Evolutionary conservation across 148 eudicot genomes (phyloP).

Genomic region (Vaccinium corymbosum): DNA sequence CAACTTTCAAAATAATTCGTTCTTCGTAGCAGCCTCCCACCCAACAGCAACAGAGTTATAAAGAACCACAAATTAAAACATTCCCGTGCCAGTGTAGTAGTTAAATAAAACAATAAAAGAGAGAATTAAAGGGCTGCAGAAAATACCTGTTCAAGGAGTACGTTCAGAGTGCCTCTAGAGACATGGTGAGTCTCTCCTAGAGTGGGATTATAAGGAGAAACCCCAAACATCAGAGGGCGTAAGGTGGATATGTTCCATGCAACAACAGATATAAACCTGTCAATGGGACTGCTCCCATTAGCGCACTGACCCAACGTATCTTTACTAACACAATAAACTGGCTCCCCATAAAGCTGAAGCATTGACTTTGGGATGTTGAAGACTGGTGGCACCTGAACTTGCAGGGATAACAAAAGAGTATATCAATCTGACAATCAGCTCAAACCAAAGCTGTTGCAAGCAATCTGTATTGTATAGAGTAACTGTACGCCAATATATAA

Average conservation of each 20-base stretch:
- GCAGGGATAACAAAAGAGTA: background rate
- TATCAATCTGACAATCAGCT: background rate
- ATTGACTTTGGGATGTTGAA: slow-evolving; percentile 84
- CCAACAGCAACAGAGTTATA: background rate
- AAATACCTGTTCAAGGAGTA: slow-evolving; percentile 75
- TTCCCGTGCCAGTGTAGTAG: background rate
- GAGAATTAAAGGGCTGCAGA: background rate
- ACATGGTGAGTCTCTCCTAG: slow-evolving; percentile 94
- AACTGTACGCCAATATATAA: background rate
- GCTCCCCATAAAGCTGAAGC: slow-evolving; percentile 78
- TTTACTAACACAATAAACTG: slow-evolving; percentile 42
- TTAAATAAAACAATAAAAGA: background rate
- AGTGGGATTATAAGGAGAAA: slow-evolving; percentile 73
- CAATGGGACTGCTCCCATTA: slow-evolving; percentile 35
- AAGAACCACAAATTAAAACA: background rate
- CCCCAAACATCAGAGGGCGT: slow-evolving; percentile 67
- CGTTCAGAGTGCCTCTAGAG: slow-evolving; percentile 60
- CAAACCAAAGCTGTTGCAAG: too few relatives aligned
- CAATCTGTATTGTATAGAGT: background rate
- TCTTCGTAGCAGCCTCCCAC: background rate
- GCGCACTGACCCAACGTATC: slow-evolving; percentile 53
- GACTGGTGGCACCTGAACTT: slow-evolving; percentile 59
- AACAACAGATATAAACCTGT: slow-evolving; percentile 51
- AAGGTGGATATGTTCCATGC: slow-evolving; percentile 66
- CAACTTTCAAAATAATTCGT: background rate